phyloP scores from a whole-genome alignment of 1,139 yeast genomes.

The Pichia sp. region DNA sequence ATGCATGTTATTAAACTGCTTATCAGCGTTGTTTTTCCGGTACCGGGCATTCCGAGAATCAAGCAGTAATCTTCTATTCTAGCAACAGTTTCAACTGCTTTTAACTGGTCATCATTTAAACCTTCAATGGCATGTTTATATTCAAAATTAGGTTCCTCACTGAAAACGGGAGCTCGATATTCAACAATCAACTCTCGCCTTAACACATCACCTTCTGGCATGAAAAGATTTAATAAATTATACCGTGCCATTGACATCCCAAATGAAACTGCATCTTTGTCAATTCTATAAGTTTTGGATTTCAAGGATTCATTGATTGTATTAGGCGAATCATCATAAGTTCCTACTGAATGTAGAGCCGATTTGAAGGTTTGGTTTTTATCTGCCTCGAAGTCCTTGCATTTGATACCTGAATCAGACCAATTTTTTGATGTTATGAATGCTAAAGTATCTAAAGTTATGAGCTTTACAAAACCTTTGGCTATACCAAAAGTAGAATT shows the following conservation, averaged over 20 bases:
- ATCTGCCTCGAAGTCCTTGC: conserved; percentile 35
- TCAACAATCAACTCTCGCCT: conserved; percentile 62
- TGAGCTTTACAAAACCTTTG: conserved; percentile 46
- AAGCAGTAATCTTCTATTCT: conserved; percentile 68
- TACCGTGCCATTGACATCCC: conserved; percentile 73
- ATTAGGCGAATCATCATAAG: neutral
- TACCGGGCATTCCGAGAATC: conserved; percentile 96
- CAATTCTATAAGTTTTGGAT: conserved; percentile 48
- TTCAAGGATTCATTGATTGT: conserved; percentile 3
- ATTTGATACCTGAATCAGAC: conserved; percentile 36
- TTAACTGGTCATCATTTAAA: conserved; percentile 62
- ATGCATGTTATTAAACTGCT: conserved; percentile 62
- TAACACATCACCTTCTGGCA: conserved; percentile 40
- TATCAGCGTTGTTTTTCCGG: conserved; percentile 93
- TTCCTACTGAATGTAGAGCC: conserved; percentile 23
- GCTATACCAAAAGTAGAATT: conserved; percentile 70
- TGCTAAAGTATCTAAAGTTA: conserved; percentile 34
- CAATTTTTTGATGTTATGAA: conserved; percentile 48
- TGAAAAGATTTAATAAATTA: conserved; percentile 63
- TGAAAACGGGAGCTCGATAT: conserved; percentile 39
- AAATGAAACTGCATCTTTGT: conserved; percentile 69
- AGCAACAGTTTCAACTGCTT: conserved; percentile 61
- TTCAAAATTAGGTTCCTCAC: conserved; percentile 23
- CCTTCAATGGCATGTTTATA: conserved; percentile 16
- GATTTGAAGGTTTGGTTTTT: conserved; percentile 46